Evolutionary conservation across 257 asterid species (phyloP), one percentile per base, ranked within the genome.

Genomic region (Coffea canephora): DNA sequence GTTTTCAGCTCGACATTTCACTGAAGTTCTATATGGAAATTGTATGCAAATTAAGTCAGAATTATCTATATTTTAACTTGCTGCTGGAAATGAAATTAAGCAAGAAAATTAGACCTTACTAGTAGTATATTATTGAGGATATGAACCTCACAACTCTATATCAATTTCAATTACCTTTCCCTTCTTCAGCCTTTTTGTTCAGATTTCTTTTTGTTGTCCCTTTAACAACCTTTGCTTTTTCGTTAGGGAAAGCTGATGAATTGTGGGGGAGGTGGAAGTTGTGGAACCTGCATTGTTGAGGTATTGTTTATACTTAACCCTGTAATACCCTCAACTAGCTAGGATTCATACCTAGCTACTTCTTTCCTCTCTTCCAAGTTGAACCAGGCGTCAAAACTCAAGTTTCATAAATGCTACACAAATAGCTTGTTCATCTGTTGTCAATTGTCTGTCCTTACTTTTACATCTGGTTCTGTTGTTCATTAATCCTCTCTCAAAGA

Each of bases 211-310:
- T 19, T 72, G 27, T 45, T 21, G 76, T 78, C 43, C 43, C 76
- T 68, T 71, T 57, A 69, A 59, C 59, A 14, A 43, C 13, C 11
- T 3, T 76, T 69, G 48, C 69, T 23, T n/a, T 27, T 80, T 70
- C 54, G 46, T 65, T 74, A 93, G 97, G 97, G 97, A 49, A 93
- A 93, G 75, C 78, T 93, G 79, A 91, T 93, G 97, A 93, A 93
- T 19, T 93, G 97, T 73, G 97, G 95, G 68, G 97, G 96, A 31
- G 93, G 93, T 69, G 98, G 98, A 59, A 92, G 93, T 71, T 94
- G 98, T 69, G 97, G 98, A 78, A 94, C 98, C 71, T 94, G 97
- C 85, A 94, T 92, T 71, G 97, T 92, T 54, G 97, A 92, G 97
- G 97, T 94, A 62, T 5, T 8, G 36, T 57, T 39, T 59, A 43